Conservation (phyloP, 106 monocot genomes). For the Platanthera guangdongensis region DNA sequence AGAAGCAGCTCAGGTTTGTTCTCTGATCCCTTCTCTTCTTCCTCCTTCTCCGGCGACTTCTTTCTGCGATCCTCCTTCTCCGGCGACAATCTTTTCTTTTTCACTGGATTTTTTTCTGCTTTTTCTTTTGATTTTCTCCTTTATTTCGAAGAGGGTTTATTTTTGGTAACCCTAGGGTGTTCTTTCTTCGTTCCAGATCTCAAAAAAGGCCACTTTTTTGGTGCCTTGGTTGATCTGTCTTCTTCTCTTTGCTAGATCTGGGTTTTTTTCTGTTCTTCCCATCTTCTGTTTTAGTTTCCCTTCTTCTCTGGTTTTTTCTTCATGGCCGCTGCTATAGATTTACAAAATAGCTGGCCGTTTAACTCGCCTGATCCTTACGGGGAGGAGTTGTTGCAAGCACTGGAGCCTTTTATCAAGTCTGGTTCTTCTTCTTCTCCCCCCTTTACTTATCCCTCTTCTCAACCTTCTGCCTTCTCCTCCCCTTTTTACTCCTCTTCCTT, state of each 20-base stretch:
- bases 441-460: background rate
- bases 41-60: background rate
- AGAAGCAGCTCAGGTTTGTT: slow-evolving; percentile 4
- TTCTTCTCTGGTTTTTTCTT: slow-evolving; percentile 4
- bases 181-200: slow-evolving; percentile 3
- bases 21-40: slow-evolving; percentile 7
- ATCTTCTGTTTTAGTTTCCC: background rate
- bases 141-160: slow-evolving; percentile 5
- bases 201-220: slow-evolving; percentile 7
- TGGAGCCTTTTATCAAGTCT: slow-evolving; percentile 67
- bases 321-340: slow-evolving; percentile 63
- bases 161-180: background rate
- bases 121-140: background rate
- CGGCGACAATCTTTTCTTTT: background rate
- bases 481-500: background rate
- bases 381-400: slow-evolving; percentile 68
- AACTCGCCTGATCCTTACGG: slow-evolving; percentile 11
- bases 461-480: background rate
- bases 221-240: slow-evolving; percentile 3
- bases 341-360: slow-evolving; percentile 29
- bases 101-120: background rate
- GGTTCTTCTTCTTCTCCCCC: slow-evolving; percentile 29
- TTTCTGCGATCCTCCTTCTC: background rate
- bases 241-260: background rate
- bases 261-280: background rate